Conservation (phyloP, 371 early-diverging fungal genomes). For the Antonospora locustae region DNA sequence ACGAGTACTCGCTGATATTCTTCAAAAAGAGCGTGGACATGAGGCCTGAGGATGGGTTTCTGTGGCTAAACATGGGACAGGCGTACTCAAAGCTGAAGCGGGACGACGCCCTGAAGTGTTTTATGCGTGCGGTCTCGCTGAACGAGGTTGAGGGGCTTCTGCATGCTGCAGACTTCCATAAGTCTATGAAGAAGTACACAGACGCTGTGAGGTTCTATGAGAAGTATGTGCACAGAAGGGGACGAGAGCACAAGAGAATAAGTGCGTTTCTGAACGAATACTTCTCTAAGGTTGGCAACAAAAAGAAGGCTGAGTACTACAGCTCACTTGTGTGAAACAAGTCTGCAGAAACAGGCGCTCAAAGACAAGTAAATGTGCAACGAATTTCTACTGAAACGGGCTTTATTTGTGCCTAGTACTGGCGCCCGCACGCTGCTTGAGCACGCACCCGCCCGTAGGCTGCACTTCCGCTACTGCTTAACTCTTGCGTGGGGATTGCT, state of each 20-base stretch:
- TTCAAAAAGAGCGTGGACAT: slow-evolving; percentile 64
- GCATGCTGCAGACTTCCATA: slow-evolving; percentile 25
- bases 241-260: slow-evolving; percentile 18
- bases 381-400: too few species aligned
- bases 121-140: slow-evolving; percentile 22
- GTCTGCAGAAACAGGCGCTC: too few species aligned
- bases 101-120: slow-evolving; percentile 40
- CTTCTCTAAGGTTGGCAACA: slow-evolving; percentile 25
- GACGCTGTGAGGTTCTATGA: slow-evolving; percentile 33
- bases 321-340: too few species aligned
- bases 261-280: slow-evolving; percentile 28
- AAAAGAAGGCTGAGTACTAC: slow-evolving; percentile 17
- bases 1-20: slow-evolving; percentile 67
- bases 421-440: too few species aligned
- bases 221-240: slow-evolving; percentile 21
- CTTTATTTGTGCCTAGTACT: too few species aligned
- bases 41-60: slow-evolving; percentile 42
- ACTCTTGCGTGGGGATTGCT: slow-evolving; percentile 60
- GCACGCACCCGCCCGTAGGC: too few species aligned
- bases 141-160: slow-evolving; percentile 25
- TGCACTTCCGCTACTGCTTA: too few species aligned
- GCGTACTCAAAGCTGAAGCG: slow-evolving; percentile 23
- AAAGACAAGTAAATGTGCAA: too few species aligned
- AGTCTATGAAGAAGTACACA: slow-evolving; percentile 24
- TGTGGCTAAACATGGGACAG: slow-evolving; percentile 40